Conservation (phyloP, 208 protist genomes). For the Trypanosomatidae sp. region DNA sequence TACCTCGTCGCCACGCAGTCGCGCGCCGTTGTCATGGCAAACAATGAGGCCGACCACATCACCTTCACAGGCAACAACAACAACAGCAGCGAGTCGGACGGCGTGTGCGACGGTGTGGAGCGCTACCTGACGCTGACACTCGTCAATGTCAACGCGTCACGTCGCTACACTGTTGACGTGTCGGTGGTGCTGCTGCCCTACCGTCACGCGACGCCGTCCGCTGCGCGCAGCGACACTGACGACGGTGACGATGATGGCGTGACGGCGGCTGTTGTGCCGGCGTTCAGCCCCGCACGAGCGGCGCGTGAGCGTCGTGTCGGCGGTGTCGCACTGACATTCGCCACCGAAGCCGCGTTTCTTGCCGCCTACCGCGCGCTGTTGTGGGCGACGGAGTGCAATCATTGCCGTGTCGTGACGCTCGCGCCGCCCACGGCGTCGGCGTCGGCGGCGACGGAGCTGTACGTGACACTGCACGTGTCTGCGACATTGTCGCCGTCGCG, state of each 20-base stretch:
- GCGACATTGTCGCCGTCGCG: constrained; percentile 36
- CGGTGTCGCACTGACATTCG: constrained; percentile 53
- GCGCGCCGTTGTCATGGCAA: constrained; percentile 16
- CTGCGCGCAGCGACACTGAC: too few relatives aligned
- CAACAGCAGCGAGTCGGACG: background rate
- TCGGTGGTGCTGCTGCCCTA: constrained; percentile 63
- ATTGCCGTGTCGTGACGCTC: too few relatives aligned
- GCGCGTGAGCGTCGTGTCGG: constrained; percentile 35
- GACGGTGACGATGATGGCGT: constrained; percentile 17
- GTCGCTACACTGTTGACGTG: constrained; percentile 57
- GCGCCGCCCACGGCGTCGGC: too few relatives aligned
- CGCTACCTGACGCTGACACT: constrained; percentile 52
- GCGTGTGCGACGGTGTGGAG: background rate
- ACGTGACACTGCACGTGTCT: constrained; percentile 33
- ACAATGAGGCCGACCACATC: constrained; percentile 33
- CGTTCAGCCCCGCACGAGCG: constrained; percentile 31
- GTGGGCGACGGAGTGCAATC: constrained; percentile 76
- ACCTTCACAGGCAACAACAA: constrained; percentile 14
- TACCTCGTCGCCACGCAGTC: constrained; percentile 26
- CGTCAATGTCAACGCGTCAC: constrained; percentile 37
- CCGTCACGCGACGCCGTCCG: too few relatives aligned
- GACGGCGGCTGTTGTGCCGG: constrained; percentile 43
- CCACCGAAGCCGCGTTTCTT: constrained; percentile 53
- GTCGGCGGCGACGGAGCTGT: too few relatives aligned
- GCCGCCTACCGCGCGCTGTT: constrained; percentile 70